Conservation (phyloP, 805 yeast species). For the Helenozyma rhizophorensis region DNA sequence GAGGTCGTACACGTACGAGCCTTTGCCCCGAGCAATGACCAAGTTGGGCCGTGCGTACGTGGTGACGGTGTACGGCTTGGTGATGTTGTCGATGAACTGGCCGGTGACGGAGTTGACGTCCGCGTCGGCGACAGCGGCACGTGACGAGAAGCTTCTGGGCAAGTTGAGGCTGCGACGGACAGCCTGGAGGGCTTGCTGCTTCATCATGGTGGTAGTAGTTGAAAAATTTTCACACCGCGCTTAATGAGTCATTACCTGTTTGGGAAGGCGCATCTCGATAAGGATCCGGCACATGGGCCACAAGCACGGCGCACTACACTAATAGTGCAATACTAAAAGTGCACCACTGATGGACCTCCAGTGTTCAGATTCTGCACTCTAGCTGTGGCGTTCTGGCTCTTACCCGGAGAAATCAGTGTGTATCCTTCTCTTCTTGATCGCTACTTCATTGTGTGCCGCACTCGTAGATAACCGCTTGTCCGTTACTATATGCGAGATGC, state of each 20-base stretch:
- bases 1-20: slow-evolving; percentile 75
- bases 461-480: too few species aligned
- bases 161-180: background rate
- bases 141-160: too few species aligned
- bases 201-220: slow-evolving; percentile 5
- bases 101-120: slow-evolving; percentile 29
- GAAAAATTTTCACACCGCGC: slow-evolving; percentile 18
- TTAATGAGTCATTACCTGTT: slow-evolving; percentile 9
- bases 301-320: too few species aligned
- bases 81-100: slow-evolving; percentile 41
- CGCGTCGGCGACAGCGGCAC: slow-evolving; percentile 27
- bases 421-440: too few species aligned
- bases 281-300: too few species aligned
- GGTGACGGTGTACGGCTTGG: slow-evolving; percentile 58
- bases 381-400: too few species aligned
- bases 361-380: too few species aligned
- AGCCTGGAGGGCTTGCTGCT: slow-evolving; percentile 1
- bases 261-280: too few species aligned
- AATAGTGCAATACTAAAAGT: too few species aligned
- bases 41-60: slow-evolving; percentile 78
- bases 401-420: too few species aligned
- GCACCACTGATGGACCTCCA: too few species aligned
- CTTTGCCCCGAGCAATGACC: slow-evolving; percentile 75
- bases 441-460: too few species aligned
- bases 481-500: slow-evolving; percentile 5